Evolutionary conservation across 2,329 filamentous ascomycete genomes (phyloP).

Genomic region (Ophiostoma angusticollis): DNA sequence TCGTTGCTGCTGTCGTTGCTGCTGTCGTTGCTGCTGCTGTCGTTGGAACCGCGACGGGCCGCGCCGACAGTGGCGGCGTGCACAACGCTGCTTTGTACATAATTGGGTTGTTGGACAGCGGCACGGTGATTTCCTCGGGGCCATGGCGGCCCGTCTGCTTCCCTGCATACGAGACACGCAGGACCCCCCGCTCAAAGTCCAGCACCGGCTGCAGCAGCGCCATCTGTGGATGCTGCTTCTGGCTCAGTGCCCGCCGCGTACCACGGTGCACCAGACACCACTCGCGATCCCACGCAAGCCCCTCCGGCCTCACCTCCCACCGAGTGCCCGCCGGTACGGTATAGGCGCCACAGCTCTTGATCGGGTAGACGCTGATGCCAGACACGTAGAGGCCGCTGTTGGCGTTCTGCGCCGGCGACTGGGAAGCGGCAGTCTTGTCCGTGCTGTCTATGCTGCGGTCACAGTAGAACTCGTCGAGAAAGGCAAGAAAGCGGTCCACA

Average conservation of each 20-base stretch:
- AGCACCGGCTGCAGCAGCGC: constrained; percentile 64
- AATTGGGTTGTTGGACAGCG: constrained; percentile 55
- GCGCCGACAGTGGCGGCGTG: too few relatives aligned
- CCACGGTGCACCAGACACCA: constrained; percentile 89
- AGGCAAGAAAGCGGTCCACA: constrained; percentile 56
- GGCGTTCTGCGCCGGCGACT: too few relatives aligned
- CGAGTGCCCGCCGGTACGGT: constrained; percentile 45
- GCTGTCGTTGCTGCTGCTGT: background rate
- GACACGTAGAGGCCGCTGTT: constrained; percentile 3
- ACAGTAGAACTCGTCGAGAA: constrained; percentile 57
- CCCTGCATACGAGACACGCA: constrained; percentile 46
- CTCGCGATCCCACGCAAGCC: constrained; percentile 86
- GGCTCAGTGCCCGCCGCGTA: constrained; percentile 71
- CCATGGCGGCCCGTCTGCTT: too few relatives aligned
- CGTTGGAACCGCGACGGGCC: too few relatives aligned
- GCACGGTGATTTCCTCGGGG: constrained; percentile 32
- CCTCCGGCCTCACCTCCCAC: constrained; percentile 74
- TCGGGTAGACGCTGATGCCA: constrained; percentile 66
- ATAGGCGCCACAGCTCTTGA: constrained; percentile 86
- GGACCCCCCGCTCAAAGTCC: constrained; percentile 53
- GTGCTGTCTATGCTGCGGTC: constrained; percentile 11
- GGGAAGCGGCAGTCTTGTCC: background rate
- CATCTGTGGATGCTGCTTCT: constrained; percentile 84
- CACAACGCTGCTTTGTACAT: too few relatives aligned
- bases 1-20: background rate